Evolutionary conservation across 2,329 filamentous ascomycete genomes (phyloP).

Genomic region (Tolypocladium paradoxum): DNA sequence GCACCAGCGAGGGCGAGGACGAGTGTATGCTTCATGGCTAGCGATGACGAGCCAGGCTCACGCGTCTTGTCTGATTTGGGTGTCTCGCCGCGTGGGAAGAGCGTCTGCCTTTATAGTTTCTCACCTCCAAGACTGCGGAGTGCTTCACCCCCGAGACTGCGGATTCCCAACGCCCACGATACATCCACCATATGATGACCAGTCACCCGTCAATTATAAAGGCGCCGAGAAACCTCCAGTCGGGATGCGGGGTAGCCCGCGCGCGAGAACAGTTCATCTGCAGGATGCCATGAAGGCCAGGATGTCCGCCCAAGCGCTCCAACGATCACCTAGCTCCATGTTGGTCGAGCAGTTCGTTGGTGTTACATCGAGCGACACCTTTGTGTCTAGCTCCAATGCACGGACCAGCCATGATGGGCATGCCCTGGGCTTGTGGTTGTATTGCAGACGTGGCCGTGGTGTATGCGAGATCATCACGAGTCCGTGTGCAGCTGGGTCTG

Average conservation of each 20-base stretch:
- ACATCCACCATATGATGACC: not conserved
- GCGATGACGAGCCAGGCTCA: not conserved
- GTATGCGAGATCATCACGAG: not conserved
- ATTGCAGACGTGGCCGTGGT: not conserved
- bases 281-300: not conserved
- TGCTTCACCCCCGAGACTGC: not conserved
- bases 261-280: not conserved
- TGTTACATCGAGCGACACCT: not conserved
- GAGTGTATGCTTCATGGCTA: not conserved
- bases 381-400: not conserved
- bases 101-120: not conserved
- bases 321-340: not conserved
- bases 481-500: not conserved
- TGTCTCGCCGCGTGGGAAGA: not conserved
- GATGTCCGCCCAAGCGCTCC: not conserved
- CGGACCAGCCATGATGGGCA: not conserved
- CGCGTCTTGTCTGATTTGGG: not conserved
- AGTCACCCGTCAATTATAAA: not conserved
- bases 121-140: not conserved
- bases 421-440: not conserved
- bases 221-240: not conserved
- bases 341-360: not conserved
- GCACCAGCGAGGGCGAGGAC: conserved; percentile 22
- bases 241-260: conserved; percentile 1
- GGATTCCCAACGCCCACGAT: not conserved